Evolutionary conservation across 441 rosid species (phyloP), one percentile per base, ranked within the genome.

Genomic region (Pelargonium australe): DNA sequence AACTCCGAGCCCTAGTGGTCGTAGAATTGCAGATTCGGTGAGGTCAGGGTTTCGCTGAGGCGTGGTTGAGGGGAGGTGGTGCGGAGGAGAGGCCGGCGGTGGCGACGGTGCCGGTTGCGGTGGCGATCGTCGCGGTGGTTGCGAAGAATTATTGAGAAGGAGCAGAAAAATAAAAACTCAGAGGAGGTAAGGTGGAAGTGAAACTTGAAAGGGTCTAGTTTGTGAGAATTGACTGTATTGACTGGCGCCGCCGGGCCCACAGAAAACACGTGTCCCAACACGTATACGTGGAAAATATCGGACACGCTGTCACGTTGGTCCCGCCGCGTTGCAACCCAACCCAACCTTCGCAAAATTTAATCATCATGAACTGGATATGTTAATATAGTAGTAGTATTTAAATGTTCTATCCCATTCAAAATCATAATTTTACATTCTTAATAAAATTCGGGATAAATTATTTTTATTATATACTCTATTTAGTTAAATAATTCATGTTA

Each of bases 161-260:
- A 45, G 51, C 51, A 45, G 10, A 45, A 13, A 10, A n/a, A n/a
- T n/a, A 45, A 45, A 9, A 45, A 47, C n/a, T 47, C 53, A 47
- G 12, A 45, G 12, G 10, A 45, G 12, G 51, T 2, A 11, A 47
- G 14, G 53, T 47, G 53, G 53, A 47, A 14, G 12, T n/a, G n/a
- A n/a, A n/a, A n/a, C n/a, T n/a, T 11, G 53, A 47, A 47, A 14
- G 12, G 53, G 53, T 47, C 53, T n/a, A n/a, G n/a, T 47, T 4
- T 47, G n/a, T 9, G 12, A 9, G 53, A 47, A 14, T n/a, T 14
- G 53, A 47, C 53, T 47, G 13, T 11, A 4, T 47, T 3, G 3
- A 47, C 53, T 47, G 53, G 12, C 53, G 53, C 51, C 51, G 51
- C 51, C 51, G 51, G 51, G 12, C 51, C 51, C 51, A 45, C 51